Evolutionary conservation across 1,284 basidiomycete genomes (phyloP), one percentile per base, ranked within the genome.

Genomic region (Chondrostereum purpureum): DNA sequence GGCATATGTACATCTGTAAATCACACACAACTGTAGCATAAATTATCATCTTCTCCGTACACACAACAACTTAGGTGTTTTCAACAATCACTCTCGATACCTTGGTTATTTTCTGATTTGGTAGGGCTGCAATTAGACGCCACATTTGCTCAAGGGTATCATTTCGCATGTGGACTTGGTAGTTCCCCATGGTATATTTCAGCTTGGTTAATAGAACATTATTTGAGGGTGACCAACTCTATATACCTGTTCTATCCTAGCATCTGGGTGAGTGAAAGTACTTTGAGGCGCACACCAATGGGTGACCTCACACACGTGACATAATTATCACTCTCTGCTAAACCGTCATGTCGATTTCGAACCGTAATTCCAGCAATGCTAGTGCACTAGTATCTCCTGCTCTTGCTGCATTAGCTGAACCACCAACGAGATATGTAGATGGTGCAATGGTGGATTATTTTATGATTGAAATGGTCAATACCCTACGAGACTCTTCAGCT

Each of bases 391-490:
- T 60, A 18, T 52, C 53, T 4, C 58, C 61, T 13, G 65, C 59
- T 17, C 66, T 86, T 3, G 63, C 72, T 16, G 59, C 69, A 1
- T 67, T 86, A 13, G 75, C 82, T 0, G 83, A 87, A 47, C 77
- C 81, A 0, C 75, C 80, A 16, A 58, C 59, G 5, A 70, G 70
- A 14, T 67, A 77, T 39, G 68, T 95, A 50, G 91, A 94, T 61
- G 80, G 73, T 24, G 77, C 83, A 10, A 80, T 80, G 1, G 83
- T 92, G 68, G 85, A 89, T 54, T 92, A 91, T 62, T 82, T 96
- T 53, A 67, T 92, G 40, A 91, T 92, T 46, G 85, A 88, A 57
- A 75, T 85, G 53, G 83, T 90, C 48, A 72, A 77, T 53, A 77
- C 83, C 1, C 70, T 94, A 21, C 75, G 80, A 20, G 75, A 75